A percentile compares a stretch with the other conserved stretches of the same genome.
Conservation (phyloP, 352 stramenopile species). For the Phytophthora cryptogea region DNA sequence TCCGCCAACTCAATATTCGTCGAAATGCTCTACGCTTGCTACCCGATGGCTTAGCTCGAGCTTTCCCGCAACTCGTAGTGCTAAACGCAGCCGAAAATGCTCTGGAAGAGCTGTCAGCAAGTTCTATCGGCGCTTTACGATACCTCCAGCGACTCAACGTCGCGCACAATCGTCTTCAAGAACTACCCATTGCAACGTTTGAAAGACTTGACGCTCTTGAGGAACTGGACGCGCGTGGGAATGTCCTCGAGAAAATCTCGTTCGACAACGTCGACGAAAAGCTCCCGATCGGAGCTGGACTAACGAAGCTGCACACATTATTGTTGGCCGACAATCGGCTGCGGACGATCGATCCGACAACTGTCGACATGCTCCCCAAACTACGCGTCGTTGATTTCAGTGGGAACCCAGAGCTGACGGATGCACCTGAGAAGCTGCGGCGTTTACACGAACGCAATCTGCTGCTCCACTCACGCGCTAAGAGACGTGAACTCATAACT, state of each 20-base stretch:
- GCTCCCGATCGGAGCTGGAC: conserved; percentile 28
- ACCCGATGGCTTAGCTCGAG: conserved; percentile 35
- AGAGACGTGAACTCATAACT: conserved; percentile 66
- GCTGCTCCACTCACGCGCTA: conserved; percentile 62
- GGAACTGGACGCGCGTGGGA: conserved; percentile 47
- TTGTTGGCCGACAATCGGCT: conserved; percentile 50
- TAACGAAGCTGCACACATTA: conserved; percentile 46
- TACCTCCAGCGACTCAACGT: conserved; percentile 54
- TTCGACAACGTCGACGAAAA: conserved; percentile 35
- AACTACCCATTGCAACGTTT: conserved; percentile 37
- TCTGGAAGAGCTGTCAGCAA: conserved; percentile 38
- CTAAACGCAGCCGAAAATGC: conserved; percentile 51
- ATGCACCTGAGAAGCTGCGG: conserved; percentile 57
- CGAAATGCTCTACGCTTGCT: conserved; percentile 44
- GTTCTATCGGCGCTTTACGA: conserved; percentile 33
- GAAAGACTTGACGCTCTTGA: conserved; percentile 41
- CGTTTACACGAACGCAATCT: conserved; percentile 65
- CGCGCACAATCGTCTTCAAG: conserved; percentile 41
- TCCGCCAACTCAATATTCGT: conserved; percentile 55
- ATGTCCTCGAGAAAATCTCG: conserved; percentile 42
- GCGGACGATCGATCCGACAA: conserved; percentile 27
- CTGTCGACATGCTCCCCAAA: conserved; percentile 30
- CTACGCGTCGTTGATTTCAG: conserved; percentile 52
- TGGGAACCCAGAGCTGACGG: conserved; percentile 38
- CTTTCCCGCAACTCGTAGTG: conserved; percentile 43